Percentiles rank a stretch among this genome's conserved stretches.
phyloP scores from a whole-genome alignment of 345 rosid species.

The Citropsis articulata region DNA sequence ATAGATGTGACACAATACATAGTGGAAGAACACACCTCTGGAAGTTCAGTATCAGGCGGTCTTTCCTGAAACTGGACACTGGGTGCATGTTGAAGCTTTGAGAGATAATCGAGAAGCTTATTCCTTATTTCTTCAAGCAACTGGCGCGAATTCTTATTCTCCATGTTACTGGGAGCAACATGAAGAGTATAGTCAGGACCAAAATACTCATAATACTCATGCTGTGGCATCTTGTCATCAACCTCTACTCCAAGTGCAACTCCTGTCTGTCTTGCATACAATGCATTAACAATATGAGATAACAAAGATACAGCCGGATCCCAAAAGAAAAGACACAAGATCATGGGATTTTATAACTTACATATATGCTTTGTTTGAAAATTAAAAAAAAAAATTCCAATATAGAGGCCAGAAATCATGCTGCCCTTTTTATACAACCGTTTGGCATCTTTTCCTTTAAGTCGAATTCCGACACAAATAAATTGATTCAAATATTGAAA shows the following conservation, averaged over 20 bases:
- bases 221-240: conserved; percentile 69
- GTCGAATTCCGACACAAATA: not conserved
- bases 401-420: not conserved
- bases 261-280: conserved; percentile 43
- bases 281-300: conserved; percentile 6
- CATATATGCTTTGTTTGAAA: not conserved
- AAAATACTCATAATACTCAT: conserved; percentile 63
- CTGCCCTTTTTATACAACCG: not conserved
- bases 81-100: conserved; percentile 96
- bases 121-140: conserved; percentile 74
- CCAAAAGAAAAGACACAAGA: not conserved
- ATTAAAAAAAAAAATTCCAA: too few relatives aligned
- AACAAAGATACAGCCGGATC: not conserved
- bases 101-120: conserved; percentile 83
- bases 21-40: conserved; percentile 50
- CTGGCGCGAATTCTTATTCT: conserved; percentile 63
- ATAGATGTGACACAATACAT: not conserved
- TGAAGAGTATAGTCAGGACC: conserved; percentile 67
- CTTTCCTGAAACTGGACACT: conserved; percentile 93
- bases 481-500: not conserved
- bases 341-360: not conserved
- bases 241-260: conserved; percentile 68
- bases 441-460: not conserved
- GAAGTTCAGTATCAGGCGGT: conserved; percentile 73
- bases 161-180: conserved; percentile 73